Base-by-base conservation (phyloP, 805 yeast species). In the Yarrowia deformans region DNA sequence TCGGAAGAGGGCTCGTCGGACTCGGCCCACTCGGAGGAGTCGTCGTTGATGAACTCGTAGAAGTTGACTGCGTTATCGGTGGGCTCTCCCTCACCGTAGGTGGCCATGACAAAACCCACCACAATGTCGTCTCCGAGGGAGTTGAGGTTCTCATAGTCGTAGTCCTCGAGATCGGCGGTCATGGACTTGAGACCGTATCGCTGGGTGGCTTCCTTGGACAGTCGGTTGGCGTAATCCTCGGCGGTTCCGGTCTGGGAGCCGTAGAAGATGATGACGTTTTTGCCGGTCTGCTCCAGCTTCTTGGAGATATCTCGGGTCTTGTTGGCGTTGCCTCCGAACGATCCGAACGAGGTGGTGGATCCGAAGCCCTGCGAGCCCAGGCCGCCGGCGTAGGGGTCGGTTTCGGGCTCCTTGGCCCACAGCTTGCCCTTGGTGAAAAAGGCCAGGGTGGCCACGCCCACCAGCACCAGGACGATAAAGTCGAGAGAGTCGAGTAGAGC, bases 241-340 rank as follows among this genome's bases (percentile, higher is more conserved):
- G 98, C 97, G 18, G 99, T 95, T 72, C 99, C 99, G 6, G 99
- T 95, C 80, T 95, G 99, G 14, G 98, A 93, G 18, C 97, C 98
- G 77, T 85, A 95, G 71, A 95, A 84, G 3, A 95, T 89, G 54
- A 93, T 81, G 45, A 90, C 89, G 72, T 90, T 89, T 80, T 94
- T 93, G 71, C 85, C 84, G 74, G 88, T 87, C 46, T 81, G 81
- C 64, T 81, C 81, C 73, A 94, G 74, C 55, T 71, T 73, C 60
- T 75, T 73, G 43, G 78, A 73, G 54, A 81, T 73, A 70, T 77
- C 74, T 18, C 78, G 70, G 12, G 71, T 63, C 48, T 63, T 63
- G 68, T 63, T 63, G 68, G 63, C 32, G 46, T 67, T 70, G 12
- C 70, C 71, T 6, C 73, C 72, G 8, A 70, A 75, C 67, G 64